Percentiles rank a stretch among this genome's conserved stretches.
Evolutionary conservation across 768 basidiomycete species (phyloP).

Genomic region (Auricularia heimuer): DNA sequence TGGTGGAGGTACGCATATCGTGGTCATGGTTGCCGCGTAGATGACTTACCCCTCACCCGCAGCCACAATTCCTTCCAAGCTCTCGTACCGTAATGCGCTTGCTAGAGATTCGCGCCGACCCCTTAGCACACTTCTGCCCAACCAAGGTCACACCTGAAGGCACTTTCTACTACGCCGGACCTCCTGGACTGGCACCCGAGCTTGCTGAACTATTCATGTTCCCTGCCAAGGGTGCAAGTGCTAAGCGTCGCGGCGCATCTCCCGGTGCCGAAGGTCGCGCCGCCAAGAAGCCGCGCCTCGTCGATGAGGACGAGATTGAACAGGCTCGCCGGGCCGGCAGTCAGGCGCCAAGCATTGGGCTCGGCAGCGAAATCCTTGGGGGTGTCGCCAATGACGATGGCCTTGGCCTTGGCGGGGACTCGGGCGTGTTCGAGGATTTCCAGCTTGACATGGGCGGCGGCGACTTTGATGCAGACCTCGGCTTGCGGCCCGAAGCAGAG

Average conservation of each 20-base stretch:
- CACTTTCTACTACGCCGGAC: constrained; percentile 66
- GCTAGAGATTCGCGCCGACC: constrained; percentile 76
- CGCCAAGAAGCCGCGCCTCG: constrained; percentile 51
- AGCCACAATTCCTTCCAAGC: constrained; percentile 74
- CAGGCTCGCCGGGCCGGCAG: constrained; percentile 59
- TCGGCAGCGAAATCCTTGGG: constrained; percentile 47
- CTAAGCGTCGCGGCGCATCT: constrained; percentile 51
- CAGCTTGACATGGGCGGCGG: constrained; percentile 57
- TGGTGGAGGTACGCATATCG: constrained; percentile 38
- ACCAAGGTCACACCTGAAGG: constrained; percentile 64
- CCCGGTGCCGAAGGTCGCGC: constrained; percentile 43
- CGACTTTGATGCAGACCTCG: constrained; percentile 18
- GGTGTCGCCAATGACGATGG: constrained; percentile 33
- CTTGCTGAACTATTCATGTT: constrained; percentile 73
- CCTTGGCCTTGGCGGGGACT: constrained; percentile 42
- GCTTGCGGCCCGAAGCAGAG: constrained; percentile 16
- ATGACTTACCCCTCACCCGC: background rate
- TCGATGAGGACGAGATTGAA: constrained; percentile 55
- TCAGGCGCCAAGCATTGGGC: constrained; percentile 47
- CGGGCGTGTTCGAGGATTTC: constrained; percentile 52
- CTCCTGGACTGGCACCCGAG: constrained; percentile 75
- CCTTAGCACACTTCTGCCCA: constrained; percentile 76
- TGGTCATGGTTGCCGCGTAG: background rate
- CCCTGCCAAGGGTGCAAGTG: constrained; percentile 28
- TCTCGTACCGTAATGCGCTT: constrained; percentile 80